Evolutionary conservation across 148 eudicot species (phyloP), one percentile per base, ranked within the genome.

Genomic region (Rhododendron molle): DNA sequence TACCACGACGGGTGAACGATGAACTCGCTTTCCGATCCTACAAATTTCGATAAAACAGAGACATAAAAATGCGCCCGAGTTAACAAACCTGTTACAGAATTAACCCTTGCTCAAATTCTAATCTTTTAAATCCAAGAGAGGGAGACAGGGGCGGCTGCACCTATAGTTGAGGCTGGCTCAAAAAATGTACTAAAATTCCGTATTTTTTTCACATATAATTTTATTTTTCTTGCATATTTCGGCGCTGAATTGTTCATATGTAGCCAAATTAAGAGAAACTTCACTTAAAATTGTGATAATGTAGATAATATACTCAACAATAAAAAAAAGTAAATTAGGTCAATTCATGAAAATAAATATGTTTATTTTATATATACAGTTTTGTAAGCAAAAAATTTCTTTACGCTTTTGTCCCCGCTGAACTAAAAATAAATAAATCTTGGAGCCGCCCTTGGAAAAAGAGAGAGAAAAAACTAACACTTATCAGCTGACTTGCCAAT

Each of bases 1-100:
- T 91, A 86, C 95, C 95, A 65, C 97, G 92, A 76, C 95, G 89
- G 6, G 97, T 94, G 85, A 92, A 96, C 4, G 98, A 91, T 76
- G 91, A 86, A 80, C 80, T 95, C 54, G 87, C 84, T 71, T 92
- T 93, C 84, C 87, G 88, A 80, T 94, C 97, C 97, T 96, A 76
- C 79, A 80, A 56, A 91, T 85, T 81, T 83, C 65, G 52, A 79
- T 40, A 82, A 46, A 81, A 36, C 69, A 18, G 43, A 76, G 30
- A 23, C 3, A 23, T 36, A 47, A 44, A 28, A 85, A 40, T 15
- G 26, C 2, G 0, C 18, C 21, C 21, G 76, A 30, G 54, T 20
- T 76, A 16, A 32, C 30, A 76, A 18, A 76, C 38, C 34, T 4
- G 18, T 26, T 1, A 1, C 21, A 20, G 23, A 18, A 56, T 34